Evolutionary conservation across 495 filamentous ascomycete genomes (phyloP), one percentile per base, ranked within the genome.

Genomic region (Haplographium delicatum): DNA sequence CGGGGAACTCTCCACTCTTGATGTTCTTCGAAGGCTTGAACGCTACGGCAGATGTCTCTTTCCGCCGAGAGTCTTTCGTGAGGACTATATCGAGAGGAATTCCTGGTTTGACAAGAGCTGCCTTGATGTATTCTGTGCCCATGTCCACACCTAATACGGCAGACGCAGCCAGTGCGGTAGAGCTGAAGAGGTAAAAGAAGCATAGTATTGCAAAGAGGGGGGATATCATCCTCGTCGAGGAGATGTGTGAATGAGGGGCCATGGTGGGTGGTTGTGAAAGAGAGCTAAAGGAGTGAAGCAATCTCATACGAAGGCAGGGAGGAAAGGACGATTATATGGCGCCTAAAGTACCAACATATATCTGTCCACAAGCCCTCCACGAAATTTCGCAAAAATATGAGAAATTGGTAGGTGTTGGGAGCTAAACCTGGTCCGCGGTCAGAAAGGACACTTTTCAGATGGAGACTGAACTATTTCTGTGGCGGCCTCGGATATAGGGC

Each of bases 1-100:
- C 93, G 11, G 93, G 94, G 64, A 86, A 95, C 11, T 65, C 59
- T 38, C 76, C 79, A 27, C 74, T 72, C 24, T 78, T 74, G 51
- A 79, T 70, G 62, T 71, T 71, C 67, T 74, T 73, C 16, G 78
- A 71, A 34, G 90, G 88, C 66, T 97, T 99, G 76, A 99, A 97
- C 26, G 88, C 86, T 58, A 97, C 82, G 37, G 90, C 91, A 3
- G 91, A 87, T 18, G 74, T 76, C 65, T 99, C 94, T 72, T 99
- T 99, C 59, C 93, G 85, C 66, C 94, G 87, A 28, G 93, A 96
- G 68, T 99, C 93, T 66, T 96, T 97, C n/a, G 88, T 96, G 47
- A 96, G 78, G 63, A 99, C 90, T 56, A 99, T 97, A 62, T 97
- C 94, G 66, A 97, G 88, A 9, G 94, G 94, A 50, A 96, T 95